Percentiles rank a stretch among this genome's conserved stretches.
Conservation (phyloP, 129 eudicot species). For the Calendula officinalis region DNA sequence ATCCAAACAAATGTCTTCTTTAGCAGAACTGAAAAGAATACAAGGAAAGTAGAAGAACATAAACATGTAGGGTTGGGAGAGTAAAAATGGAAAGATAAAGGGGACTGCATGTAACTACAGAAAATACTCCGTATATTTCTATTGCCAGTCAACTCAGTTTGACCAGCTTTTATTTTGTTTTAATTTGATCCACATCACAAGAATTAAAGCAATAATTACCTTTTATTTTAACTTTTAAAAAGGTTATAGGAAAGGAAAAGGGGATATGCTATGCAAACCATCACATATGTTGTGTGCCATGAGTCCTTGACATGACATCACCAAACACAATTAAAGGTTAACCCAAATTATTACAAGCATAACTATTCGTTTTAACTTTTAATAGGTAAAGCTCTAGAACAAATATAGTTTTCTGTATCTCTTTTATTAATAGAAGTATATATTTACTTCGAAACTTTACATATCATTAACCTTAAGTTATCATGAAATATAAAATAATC, state of each 20-base stretch:
- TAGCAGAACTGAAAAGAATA: too few relatives aligned
- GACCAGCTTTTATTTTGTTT: conserved; percentile 9
- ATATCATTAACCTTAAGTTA: too few relatives aligned
- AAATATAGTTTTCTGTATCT: too few relatives aligned
- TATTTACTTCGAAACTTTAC: too few relatives aligned
- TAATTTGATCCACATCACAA: too few relatives aligned
- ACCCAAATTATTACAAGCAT: not conserved
- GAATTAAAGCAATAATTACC: conserved; percentile 13
- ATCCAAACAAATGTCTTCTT: too few relatives aligned
- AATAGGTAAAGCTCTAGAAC: not conserved
- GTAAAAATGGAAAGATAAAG: not conserved
- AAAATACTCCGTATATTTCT: not conserved
- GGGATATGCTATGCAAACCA: conserved; percentile 17
- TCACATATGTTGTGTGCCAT: conserved; percentile 4
- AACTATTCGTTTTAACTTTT: not conserved
- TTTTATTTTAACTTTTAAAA: conserved; percentile 12
- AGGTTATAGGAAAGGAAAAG: not conserved
- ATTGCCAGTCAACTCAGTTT: conserved; percentile 18
- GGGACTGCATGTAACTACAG: too few relatives aligned
- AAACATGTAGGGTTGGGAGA: not conserved
- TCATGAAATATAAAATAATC: too few relatives aligned
- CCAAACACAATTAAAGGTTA: not conserved
- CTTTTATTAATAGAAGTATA: too few relatives aligned
- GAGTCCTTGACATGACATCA: conserved; percentile 14
- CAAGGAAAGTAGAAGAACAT: not conserved